phyloP scores from a whole-genome alignment of 257 asterid genomes.

The Mitragyna speciosa region DNA sequence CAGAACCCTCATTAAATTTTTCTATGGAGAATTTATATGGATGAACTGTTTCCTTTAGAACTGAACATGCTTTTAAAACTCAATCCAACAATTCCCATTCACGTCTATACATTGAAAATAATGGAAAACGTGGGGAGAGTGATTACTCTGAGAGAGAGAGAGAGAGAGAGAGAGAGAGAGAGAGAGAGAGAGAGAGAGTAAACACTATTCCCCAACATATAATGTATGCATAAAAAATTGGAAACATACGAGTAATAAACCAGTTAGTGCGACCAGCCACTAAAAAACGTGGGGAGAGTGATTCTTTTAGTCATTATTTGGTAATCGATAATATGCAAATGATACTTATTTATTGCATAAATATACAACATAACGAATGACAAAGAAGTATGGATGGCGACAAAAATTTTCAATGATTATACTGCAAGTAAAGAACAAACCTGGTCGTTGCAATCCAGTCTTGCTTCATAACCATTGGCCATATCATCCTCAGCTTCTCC shows the following conservation, averaged over 20 bases:
- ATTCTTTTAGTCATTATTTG: background rate
- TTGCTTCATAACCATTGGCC: constrained; percentile 70
- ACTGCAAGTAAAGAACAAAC: constrained; percentile 31
- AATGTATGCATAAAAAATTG: background rate
- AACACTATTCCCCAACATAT: background rate
- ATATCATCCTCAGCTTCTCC: constrained; percentile 71
- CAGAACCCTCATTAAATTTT: too few relatives aligned
- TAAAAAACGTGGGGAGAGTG: background rate
- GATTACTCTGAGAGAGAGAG: too few relatives aligned
- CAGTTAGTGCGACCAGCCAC: background rate
- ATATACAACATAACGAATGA: background rate
- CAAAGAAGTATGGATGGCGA: background rate
- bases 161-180: too few relatives aligned
- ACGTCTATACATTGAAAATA: too few relatives aligned
- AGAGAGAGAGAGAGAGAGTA: too few relatives aligned
- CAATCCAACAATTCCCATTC: too few relatives aligned
- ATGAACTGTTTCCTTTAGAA: too few relatives aligned
- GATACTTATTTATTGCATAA: background rate
- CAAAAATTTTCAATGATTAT: background rate
- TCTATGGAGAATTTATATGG: too few relatives aligned
- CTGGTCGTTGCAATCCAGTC: constrained; percentile 55
- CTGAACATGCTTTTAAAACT: too few relatives aligned
- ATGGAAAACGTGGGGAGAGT: too few relatives aligned
- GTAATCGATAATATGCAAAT: background rate
- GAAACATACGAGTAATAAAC: background rate